Evolutionary conservation across 306 rosid species (phyloP).

Genomic region (Sicyos baderoa): DNA sequence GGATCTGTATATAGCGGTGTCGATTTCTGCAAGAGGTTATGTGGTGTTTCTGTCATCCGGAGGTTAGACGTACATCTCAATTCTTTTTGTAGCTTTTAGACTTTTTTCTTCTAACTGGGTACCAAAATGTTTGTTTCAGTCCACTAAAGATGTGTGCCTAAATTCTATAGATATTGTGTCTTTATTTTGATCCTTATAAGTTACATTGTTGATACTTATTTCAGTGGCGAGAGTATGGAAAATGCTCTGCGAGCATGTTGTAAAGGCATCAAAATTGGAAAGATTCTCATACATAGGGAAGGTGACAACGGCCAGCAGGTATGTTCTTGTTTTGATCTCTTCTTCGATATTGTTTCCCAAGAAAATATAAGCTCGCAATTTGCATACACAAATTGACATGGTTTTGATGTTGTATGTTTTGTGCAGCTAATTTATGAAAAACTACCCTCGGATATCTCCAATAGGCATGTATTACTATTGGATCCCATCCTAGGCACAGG

Average conservation of each 20-base stretch:
- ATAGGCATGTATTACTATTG: conserved; percentile 85
- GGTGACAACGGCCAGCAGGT: conserved; percentile 99
- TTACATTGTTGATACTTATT: conserved; percentile 2
- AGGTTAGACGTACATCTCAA: conserved; percentile 47
- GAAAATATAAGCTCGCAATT: conserved; percentile 4
- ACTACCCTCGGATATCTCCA: conserved; percentile 83
- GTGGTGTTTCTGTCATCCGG: conserved; percentile 88
- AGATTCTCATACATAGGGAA: conserved; percentile 97
- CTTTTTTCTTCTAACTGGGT: not conserved
- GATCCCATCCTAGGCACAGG: conserved; percentile 99
- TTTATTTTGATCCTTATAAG: conserved; percentile 1
- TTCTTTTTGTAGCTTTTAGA: not conserved
- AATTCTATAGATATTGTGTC: not conserved
- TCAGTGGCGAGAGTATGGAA: conserved; percentile 99
- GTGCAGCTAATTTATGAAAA: conserved; percentile 90
- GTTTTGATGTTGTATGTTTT: conserved; percentile 21
- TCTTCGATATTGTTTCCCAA: not conserved
- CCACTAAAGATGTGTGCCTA: not conserved
- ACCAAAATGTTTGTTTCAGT: not conserved
- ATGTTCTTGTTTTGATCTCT: conserved; percentile 24
- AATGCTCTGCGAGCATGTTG: conserved; percentile 98
- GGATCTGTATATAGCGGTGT: conserved; percentile 92
- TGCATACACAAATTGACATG: not conserved
- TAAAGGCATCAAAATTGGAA: conserved; percentile 97
- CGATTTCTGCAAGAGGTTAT: conserved; percentile 92